Conservation (phyloP, 2,329 filamentous ascomycete species). For the Aquanectria penicillioides region DNA sequence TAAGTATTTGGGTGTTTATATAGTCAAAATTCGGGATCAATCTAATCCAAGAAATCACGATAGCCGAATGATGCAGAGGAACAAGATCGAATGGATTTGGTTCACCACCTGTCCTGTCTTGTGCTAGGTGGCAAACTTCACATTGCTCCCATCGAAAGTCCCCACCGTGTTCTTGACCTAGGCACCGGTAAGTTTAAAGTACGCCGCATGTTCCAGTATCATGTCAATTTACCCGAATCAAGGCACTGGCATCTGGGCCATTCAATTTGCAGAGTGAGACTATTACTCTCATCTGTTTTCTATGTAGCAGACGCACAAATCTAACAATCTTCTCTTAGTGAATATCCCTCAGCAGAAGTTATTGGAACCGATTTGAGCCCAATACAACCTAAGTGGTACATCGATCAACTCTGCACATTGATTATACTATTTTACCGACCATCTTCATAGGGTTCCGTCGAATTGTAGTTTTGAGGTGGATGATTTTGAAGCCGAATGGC, state of each 20-base stretch:
- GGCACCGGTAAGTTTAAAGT: conserved; percentile 11
- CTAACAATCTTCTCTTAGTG: neutral
- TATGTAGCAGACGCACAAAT: no score
- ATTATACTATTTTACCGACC: neutral
- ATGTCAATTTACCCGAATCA: neutral
- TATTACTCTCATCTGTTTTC: no score
- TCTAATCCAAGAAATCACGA: neutral
- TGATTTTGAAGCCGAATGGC: conserved; percentile 4
- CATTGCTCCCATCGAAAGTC: conserved; percentile 3
- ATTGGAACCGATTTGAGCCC: conserved; percentile 19
- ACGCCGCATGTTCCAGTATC: neutral
- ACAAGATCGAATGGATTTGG: conserved; percentile 21
- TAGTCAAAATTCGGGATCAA: no score
- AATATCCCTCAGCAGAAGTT: conserved; percentile 18
- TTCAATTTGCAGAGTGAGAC: conserved; percentile 16
- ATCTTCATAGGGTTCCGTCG: conserved; percentile 1
- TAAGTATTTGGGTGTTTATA: neutral
- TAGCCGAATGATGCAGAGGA: conserved; percentile 20
- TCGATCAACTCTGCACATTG: neutral
- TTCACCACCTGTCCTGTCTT: conserved; percentile 10
- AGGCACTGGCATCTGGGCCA: conserved; percentile 14
- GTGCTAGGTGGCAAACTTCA: conserved; percentile 7
- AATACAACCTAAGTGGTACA: conserved; percentile 14
- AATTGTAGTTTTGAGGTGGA: conserved; percentile 10
- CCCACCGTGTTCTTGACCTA: conserved; percentile 14